Conservation (phyloP, 2,329 filamentous ascomycete species). For the Achaetomium macrosporum region DNA sequence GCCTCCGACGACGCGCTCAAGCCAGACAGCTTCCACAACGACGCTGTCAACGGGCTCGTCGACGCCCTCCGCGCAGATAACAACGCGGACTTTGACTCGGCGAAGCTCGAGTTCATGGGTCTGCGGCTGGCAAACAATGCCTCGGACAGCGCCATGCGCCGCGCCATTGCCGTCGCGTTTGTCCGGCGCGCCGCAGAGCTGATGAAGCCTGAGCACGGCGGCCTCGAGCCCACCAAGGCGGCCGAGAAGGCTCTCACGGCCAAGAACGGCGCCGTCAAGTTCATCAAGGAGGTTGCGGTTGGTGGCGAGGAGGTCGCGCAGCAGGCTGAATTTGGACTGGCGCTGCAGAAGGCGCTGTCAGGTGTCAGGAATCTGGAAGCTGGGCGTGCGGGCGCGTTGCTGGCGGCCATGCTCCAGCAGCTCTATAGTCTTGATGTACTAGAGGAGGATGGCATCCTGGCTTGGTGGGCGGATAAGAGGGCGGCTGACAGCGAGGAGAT, state of each 20-base stretch:
- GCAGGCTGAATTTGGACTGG: slow-evolving; percentile 78
- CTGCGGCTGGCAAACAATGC: slow-evolving; percentile 89
- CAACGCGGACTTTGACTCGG: slow-evolving; percentile 70
- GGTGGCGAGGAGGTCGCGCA: slow-evolving; percentile 63
- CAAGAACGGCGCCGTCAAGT: slow-evolving; percentile 48
- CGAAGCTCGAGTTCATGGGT: slow-evolving; percentile 85
- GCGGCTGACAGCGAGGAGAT: slow-evolving; percentile 64
- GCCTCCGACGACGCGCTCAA: slow-evolving; percentile 59
- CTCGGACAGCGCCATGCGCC: slow-evolving; percentile 80
- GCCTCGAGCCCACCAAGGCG: slow-evolving; percentile 56
- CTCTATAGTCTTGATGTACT: slow-evolving; percentile 79
- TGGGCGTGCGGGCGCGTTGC: slow-evolving; percentile 51
- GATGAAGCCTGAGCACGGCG: slow-evolving; percentile 43
- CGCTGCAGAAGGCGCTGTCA: slow-evolving; percentile 73
- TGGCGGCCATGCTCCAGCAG: slow-evolving; percentile 76
- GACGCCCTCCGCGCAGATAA: slow-evolving; percentile 73
- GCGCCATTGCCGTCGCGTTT: slow-evolving; percentile 79
- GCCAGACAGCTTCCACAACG: slow-evolving; percentile 66
- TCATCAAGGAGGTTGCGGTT: slow-evolving; percentile 55
- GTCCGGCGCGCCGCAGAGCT: slow-evolving; percentile 74
- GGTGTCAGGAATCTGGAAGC: slow-evolving; percentile 54
- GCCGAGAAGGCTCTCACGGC: slow-evolving; percentile 55
- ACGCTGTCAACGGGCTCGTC: slow-evolving; percentile 79
- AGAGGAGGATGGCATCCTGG: slow-evolving; percentile 80
- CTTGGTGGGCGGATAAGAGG: slow-evolving; percentile 78